Evolutionary conservation across 2,329 filamentous ascomycete genomes (phyloP).

Genomic region (Zasmidium citrigriseum): DNA sequence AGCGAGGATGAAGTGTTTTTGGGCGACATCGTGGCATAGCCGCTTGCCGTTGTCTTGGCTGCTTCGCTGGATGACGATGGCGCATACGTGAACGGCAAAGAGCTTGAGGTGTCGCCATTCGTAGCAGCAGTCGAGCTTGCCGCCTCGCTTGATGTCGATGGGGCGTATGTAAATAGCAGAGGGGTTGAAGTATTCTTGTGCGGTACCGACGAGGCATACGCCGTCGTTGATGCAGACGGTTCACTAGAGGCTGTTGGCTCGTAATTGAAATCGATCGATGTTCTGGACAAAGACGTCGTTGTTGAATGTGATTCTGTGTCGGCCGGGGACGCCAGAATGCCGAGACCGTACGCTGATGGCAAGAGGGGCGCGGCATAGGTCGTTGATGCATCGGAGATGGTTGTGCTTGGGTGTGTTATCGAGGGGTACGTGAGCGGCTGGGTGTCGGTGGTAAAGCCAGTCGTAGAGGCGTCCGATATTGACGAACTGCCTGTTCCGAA

Average conservation of each 20-base stretch:
- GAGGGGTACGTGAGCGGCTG: not conserved
- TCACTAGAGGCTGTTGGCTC: not conserved
- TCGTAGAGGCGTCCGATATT: not conserved
- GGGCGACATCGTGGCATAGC: not conserved
- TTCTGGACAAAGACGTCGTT: not conserved
- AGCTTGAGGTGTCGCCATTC: not conserved
- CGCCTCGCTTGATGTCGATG: not conserved
- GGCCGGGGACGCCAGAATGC: not conserved
- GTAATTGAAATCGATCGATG: not conserved
- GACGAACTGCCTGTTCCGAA: not conserved
- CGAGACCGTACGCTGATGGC: constrained; percentile 3
- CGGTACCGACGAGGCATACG: too few species aligned
- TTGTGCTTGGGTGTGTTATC: not conserved
- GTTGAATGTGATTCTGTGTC: not conserved
- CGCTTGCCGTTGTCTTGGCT: too few species aligned
- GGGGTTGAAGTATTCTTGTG: constrained; percentile 13
- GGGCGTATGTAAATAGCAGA: not conserved
- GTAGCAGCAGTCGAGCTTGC: not conserved
- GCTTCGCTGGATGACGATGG: not conserved
- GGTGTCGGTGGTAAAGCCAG: not conserved
- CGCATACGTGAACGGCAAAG: not conserved
- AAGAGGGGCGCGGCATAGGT: not conserved
- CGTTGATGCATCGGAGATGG: not conserved
- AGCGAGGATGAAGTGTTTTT: not conserved
- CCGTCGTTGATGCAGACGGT: constrained; percentile 3